A percentile compares a stretch with the other conserved stretches of the same genome.
Evolutionary conservation across 495 filamentous ascomycete genomes (phyloP).

Genomic region (Trichoderma gamsii): DNA sequence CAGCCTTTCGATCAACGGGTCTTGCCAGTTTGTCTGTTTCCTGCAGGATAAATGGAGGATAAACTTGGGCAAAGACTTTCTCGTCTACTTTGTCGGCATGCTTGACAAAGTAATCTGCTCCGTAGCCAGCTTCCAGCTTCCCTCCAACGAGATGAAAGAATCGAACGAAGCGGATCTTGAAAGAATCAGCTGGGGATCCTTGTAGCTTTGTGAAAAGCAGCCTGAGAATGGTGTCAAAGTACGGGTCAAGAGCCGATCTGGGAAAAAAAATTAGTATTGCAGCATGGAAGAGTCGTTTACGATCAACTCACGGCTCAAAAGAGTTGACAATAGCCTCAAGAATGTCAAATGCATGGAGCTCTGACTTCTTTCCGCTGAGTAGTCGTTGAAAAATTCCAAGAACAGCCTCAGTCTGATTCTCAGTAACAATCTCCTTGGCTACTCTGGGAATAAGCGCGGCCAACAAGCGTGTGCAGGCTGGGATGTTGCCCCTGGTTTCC

Average conservation of each 20-base stretch:
- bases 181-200: constrained; percentile 64
- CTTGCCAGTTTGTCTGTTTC: constrained; percentile 80
- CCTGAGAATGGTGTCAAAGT: constrained; percentile 71
- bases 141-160: constrained; percentile 90
- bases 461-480: constrained; percentile 80
- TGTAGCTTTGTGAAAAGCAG: constrained; percentile 81
- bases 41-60: constrained; percentile 77
- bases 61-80: constrained; percentile 75
- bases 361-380: constrained; percentile 63
- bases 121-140: constrained; percentile 66
- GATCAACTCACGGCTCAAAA: constrained; percentile 57
- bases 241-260: constrained; percentile 55
- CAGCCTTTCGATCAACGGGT: constrained; percentile 85
- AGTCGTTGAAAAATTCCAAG: constrained; percentile 91
- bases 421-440: constrained; percentile 60
- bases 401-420: constrained; percentile 66
- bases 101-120: constrained; percentile 81
- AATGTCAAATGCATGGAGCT: constrained; percentile 80
- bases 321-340: constrained; percentile 69
- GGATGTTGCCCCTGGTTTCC: constrained; percentile 88
- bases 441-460: constrained; percentile 74
- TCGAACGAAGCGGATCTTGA: constrained; percentile 74
- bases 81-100: constrained; percentile 73
- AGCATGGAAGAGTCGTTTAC: neutral
- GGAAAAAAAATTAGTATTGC: neutral